Evolutionary conservation across 2,329 filamentous ascomycete species (phyloP), one percentile per base, ranked within the genome.

Genomic region (Neurospora crassa): DNA sequence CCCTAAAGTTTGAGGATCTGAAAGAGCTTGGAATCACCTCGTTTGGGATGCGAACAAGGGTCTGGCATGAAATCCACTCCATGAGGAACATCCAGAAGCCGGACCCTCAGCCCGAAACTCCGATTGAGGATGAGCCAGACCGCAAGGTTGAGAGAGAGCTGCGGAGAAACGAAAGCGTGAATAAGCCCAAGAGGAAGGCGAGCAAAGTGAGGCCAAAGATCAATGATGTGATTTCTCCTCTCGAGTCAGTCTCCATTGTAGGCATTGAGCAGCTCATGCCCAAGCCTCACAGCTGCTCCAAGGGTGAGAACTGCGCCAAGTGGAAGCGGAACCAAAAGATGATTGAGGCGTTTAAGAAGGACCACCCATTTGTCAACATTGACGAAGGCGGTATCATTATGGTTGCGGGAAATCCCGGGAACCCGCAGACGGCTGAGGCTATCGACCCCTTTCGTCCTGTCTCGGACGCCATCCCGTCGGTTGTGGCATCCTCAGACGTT

Each of bases 401-500:
- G 81, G 87, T 96, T 68, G 88, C 90, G 41, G 92, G 92, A 70
- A 89, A 96, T 78, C 91, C 92, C 12, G 92, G 92, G 70, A 96
- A 96, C 78, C 87, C 92, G 10, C 82, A 86, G 71, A 93, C 90
- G 3, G 87, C 88, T 70, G 79, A 81, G 69, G 85, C 87, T 29
- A 79, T 88, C 74, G 87, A 89, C 74, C 85, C 81, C 77, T 80
- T 87, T 74, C 89, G 91, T 63, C 92, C 92, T 12, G 84, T 89
- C 37, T 95, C 93, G 6, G 91, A 96, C 76, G 88, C 88, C 24
- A 88, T 91, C 3, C 92, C 92, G 11, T 97, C 94, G 1, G 86
- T 97, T 11, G 91, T 97, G 69, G 95, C 94, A 37, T 97, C 95
- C 0, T 97, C 94, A 1, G 95, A 97, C 80, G 87, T 96, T 12